Percentiles rank a stretch among this genome's conserved stretches.
Evolutionary conservation across 2,329 filamentous ascomycete genomes (phyloP).

Genomic region (Cordyceps pruinosa): DNA sequence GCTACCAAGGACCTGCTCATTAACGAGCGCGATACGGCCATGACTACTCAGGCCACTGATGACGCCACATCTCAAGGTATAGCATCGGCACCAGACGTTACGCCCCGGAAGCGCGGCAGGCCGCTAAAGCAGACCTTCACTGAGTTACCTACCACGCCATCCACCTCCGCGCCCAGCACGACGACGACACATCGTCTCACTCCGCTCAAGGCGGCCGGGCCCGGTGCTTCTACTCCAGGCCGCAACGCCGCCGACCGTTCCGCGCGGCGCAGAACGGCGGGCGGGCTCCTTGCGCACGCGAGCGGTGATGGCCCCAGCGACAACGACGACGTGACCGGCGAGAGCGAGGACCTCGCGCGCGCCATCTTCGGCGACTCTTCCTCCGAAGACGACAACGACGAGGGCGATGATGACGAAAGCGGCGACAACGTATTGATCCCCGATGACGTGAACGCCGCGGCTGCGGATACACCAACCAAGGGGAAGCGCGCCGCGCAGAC

Average conservation of each 20-base stretch:
- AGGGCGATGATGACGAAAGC: slow-evolving; percentile 17
- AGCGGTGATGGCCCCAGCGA: slow-evolving; percentile 58
- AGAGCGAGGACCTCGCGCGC: slow-evolving; percentile 47
- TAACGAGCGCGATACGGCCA: not conserved
- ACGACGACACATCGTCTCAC: slow-evolving; percentile 33
- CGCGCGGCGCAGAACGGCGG: slow-evolving; percentile 77
- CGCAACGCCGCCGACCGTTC: slow-evolving; percentile 73
- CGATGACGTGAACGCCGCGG: not conserved
- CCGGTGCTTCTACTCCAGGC: slow-evolving; percentile 49
- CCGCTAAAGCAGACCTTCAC: slow-evolving; percentile 21
- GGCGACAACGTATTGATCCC: slow-evolving; percentile 4
- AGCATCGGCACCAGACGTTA: slow-evolving; percentile 23
- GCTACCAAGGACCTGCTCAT: not conserved
- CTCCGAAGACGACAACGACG: slow-evolving; percentile 14
- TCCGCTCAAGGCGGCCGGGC: slow-evolving; percentile 28
- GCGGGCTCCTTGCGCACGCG: slow-evolving; percentile 65
- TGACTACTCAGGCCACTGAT: not conserved
- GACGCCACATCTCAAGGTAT: not conserved
- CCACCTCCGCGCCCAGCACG: slow-evolving; percentile 28
- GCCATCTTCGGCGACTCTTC: slow-evolving; percentile 57
- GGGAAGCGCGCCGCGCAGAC: slow-evolving; percentile 21
- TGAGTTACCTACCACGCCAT: slow-evolving; percentile 24
- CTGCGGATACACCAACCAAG: slow-evolving; percentile 33
- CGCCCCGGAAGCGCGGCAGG: slow-evolving; percentile 29
- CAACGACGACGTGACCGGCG: slow-evolving; percentile 54